A percentile compares a stretch with the other conserved stretches of the same genome.
Conservation (phyloP, 2,329 filamentous ascomycete species). For the Paradendryphiella salina region DNA sequence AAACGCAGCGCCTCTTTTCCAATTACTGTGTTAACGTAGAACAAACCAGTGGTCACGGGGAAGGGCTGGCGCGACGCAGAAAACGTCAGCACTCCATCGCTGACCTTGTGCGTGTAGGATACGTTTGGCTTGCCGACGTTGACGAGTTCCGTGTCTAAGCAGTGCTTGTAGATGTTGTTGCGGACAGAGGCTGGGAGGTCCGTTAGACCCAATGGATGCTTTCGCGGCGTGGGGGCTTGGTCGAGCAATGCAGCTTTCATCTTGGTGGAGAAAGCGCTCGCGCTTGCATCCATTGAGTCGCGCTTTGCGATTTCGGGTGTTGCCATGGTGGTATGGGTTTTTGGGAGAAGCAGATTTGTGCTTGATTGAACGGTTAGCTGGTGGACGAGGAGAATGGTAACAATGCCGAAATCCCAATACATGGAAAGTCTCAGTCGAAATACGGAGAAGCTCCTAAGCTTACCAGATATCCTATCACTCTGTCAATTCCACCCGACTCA, state of each 20-base stretch:
- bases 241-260: constrained; percentile 19
- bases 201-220: constrained; percentile 28
- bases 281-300: constrained; percentile 41
- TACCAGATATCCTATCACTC: background rate
- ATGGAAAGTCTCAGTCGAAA: background rate
- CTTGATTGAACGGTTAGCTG: background rate
- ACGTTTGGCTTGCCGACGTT: constrained; percentile 35
- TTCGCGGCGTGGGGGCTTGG: constrained; percentile 17
- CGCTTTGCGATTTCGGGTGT: constrained; percentile 19
- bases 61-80: constrained; percentile 36
- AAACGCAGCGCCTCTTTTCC: constrained; percentile 27
- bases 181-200: constrained; percentile 36
- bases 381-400: background rate
- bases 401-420: background rate
- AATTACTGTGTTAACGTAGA: constrained; percentile 34
- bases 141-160: constrained; percentile 43
- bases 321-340: constrained; percentile 1
- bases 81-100: constrained; percentile 30
- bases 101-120: constrained; percentile 35
- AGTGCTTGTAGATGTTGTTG: constrained; percentile 41
- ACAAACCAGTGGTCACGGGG: constrained; percentile 30
- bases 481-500: background rate
- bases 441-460: background rate
- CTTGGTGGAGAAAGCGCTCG: constrained; percentile 19
- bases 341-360: too few species aligned